Base-by-base conservation (phyloP, 768 basidiomycete species). In the Crepidotus variabilis region DNA sequence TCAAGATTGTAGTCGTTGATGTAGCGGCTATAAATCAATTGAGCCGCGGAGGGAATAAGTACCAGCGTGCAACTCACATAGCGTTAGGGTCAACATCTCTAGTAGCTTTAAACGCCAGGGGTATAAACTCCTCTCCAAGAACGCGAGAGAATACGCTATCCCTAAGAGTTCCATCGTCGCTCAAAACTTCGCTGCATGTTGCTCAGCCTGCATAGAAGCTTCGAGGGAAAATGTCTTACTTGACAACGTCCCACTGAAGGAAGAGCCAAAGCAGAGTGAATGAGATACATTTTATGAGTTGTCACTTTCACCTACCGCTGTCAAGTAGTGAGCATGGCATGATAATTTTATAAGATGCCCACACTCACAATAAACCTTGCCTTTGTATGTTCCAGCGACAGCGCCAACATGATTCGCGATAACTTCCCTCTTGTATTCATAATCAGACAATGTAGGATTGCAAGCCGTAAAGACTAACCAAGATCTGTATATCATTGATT, bases 51-150 rank as follows among this genome's bases (percentile, higher is more conserved):
- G 22, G 21, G 11, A 6, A n/a, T 8, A 0, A 39, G 23, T 36
- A n/a, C 36, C 21, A 24, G 20, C 32, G 18, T 10, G 1, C 16
- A 16, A 50, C 58, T 7, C 62, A 71, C 66, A 39, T 16, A 74
- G 78, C 75, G 51, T 49, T 69, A 28, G 76, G 72, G 61, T 80
- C 78, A 18, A 73, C 75, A 23, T 69, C 64, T 20, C 75, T 67
- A 10, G 77, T 77, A n/a, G 77, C 72, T 50, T 68, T 54, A 71
- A 78, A 78, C 1, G 78, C 78, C 54, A 78, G 73, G 23, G 65
- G 69, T 59, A 80, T 70, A 65, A 76, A 78, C 51, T 67, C 65
- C 47, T 70, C 68, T 47, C 76, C 76, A 43, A 79, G 69, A 45
- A 76, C 73, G 51, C 72, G 72, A 54, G 57, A 72, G 65, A 76